These are phyloP conservation scores for Wakefieldia striispora DNA, from an alignment of 768 basidiomycete species.

Conservation along the genomic window DNA sequence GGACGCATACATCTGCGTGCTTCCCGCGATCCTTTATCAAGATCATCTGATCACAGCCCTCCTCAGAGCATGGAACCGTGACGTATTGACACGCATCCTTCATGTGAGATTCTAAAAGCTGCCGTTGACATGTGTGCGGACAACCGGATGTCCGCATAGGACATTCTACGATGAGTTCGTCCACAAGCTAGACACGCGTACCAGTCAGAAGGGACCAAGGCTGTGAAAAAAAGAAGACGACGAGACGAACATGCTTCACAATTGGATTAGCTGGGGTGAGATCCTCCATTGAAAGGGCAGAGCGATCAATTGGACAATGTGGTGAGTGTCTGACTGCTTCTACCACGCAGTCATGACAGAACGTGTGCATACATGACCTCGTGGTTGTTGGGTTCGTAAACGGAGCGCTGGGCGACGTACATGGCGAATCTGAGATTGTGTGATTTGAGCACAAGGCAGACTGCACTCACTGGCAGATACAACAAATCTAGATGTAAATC, in stretches of 20 bases:
- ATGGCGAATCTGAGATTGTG: conserved; percentile 7
- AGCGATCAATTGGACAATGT: conserved; percentile 85
- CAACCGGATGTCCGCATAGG: conserved; percentile 61
- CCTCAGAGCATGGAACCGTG: conserved; percentile 49
- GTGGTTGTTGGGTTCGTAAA: conserved; percentile 78
- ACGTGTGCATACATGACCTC: conserved; percentile 77
- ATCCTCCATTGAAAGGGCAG: conserved; percentile 55
- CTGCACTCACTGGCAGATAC: conserved; percentile 62
- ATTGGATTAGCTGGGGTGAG: conserved; percentile 70
- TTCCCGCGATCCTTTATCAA: conserved; percentile 46
- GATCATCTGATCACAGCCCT: conserved; percentile 43
- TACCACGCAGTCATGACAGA: conserved; percentile 80
- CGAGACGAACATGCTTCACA: conserved; percentile 50
- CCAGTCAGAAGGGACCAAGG: conserved; percentile 5
- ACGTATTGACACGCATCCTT: conserved; percentile 59
- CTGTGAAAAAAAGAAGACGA: conserved; percentile 5
- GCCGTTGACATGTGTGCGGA: conserved; percentile 60
- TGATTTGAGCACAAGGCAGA: not conserved
- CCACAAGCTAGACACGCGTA: conserved; percentile 58
- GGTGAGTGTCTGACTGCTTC: conserved; percentile 63
- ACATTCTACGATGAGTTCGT: conserved; percentile 78
- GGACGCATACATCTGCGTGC: conserved; percentile 38
- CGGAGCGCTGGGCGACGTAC: conserved; percentile 46
- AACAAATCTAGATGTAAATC: conserved; percentile 55
- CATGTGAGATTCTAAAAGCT: conserved; percentile 61